Base-by-base conservation (phyloP, 495 filamentous ascomycete species). In the Aspergillus panamensis region DNA sequence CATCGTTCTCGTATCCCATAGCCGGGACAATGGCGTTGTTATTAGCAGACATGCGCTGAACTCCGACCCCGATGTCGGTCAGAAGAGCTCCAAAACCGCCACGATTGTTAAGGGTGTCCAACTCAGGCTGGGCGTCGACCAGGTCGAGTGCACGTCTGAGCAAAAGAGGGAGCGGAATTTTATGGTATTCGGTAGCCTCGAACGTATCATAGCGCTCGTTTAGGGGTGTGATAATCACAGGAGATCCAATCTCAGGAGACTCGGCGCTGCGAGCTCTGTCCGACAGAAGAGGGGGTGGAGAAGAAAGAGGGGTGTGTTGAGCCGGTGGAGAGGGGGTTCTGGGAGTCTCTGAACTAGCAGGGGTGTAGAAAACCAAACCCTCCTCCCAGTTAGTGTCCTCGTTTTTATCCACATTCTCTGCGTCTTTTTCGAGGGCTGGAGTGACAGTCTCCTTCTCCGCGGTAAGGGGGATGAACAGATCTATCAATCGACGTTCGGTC, bases 31-130 rank as follows among this genome's bases (percentile, higher is more conserved):
- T 57, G 6, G 35, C 17, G 32, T 5, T 32, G 9, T 53, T 31
- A 10, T 50, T 31, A 1, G 40, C 5, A 12, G 19, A 20, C 19
- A 31, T 25, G 6, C 37, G 39, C 30, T 58, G 31, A 17, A 61
- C 32, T 13, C 42, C 55, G 13, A 56, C 14, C 13, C 57, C 57
- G 21, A 65, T 59, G 8, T 56, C 37, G 21, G 30, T 30, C 55
- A 69, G 40, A 8, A 69, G 17, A 7, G 45, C 40, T 10, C 60
- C 61, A 49, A 69, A 49, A n/a, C 16, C 44, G 1, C 35, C 40
- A 19, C 66, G 66, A 39, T 63, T 59, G 7, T 37, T 50, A 10
- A 49, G 5, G 0, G 42, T 66, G 50, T 69, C 66, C 45, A 66
- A 48, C 37, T 64, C 55, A 0, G 66, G 63, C 1, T 42, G 55